Evolutionary conservation across 2,329 filamentous ascomycete genomes (phyloP).

Genomic region (Akanthomyces dipterigenus): DNA sequence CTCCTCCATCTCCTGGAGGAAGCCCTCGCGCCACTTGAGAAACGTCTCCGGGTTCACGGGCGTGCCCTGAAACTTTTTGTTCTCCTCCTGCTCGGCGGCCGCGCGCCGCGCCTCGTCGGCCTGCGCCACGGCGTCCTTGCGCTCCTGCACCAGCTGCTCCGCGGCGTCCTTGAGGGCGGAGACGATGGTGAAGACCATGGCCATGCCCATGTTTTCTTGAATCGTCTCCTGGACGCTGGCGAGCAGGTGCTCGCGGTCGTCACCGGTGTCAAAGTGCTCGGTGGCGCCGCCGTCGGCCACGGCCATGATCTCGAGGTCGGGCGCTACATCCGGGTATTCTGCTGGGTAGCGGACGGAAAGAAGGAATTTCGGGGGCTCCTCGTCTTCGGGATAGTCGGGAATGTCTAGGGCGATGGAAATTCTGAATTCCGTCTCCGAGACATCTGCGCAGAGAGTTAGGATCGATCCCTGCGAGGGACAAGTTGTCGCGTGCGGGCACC

Average conservation of each 20-base stretch:
- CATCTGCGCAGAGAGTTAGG: slow-evolving; percentile 49
- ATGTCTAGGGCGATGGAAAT: slow-evolving; percentile 82
- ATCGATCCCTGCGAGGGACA: neutral
- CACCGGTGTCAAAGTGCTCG: slow-evolving; percentile 68
- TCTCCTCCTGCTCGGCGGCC: slow-evolving; percentile 79
- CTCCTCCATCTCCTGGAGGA: slow-evolving; percentile 76
- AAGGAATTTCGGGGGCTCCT: slow-evolving; percentile 63
- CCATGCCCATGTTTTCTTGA: slow-evolving; percentile 91
- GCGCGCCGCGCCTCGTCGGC: slow-evolving; percentile 48
- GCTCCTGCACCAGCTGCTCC: slow-evolving; percentile 74
- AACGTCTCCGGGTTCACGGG: slow-evolving; percentile 84
- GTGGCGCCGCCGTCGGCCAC: slow-evolving; percentile 64
- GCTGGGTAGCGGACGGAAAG: slow-evolving; percentile 87
- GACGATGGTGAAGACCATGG: slow-evolving; percentile 92
- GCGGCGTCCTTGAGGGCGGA: slow-evolving; percentile 82
- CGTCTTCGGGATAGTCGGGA: slow-evolving; percentile 55
- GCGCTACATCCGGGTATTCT: slow-evolving; percentile 81
- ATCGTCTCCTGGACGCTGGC: slow-evolving; percentile 66
- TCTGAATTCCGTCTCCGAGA: slow-evolving; percentile 83
- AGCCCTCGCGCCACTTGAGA: slow-evolving; percentile 71
- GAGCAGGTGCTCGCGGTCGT: slow-evolving; percentile 71
- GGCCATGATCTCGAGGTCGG: slow-evolving; percentile 70
- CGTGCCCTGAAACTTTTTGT: slow-evolving; percentile 91
- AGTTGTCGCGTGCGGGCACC: slow-evolving; percentile 10
- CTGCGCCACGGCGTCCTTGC: slow-evolving; percentile 51